Percentiles rank a stretch among this genome's conserved stretches.
phyloP scores from a whole-genome alignment of 768 basidiomycete genomes.

The Kwoniella shandongensis region DNA sequence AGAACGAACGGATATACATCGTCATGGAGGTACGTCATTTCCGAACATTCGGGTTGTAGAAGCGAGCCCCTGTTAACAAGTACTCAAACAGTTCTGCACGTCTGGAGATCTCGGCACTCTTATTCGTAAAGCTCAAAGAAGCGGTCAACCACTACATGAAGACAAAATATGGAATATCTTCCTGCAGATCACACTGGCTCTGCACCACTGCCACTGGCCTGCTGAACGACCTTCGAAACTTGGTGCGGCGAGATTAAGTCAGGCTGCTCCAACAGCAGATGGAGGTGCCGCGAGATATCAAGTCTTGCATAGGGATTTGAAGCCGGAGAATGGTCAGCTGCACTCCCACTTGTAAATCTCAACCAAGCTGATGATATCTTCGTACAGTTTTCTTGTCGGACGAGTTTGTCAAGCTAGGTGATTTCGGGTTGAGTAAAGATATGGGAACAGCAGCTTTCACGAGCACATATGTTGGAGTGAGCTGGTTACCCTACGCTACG shows the following conservation, averaged over 20 bases:
- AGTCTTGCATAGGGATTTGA: conserved; percentile 90
- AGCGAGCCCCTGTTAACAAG: no score
- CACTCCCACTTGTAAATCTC: no score
- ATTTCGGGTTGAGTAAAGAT: conserved; percentile 94
- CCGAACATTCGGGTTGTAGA: no score
- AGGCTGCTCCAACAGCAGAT: conserved; percentile 28
- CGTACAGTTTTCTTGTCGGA: conserved; percentile 77
- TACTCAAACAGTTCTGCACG: conserved; percentile 74
- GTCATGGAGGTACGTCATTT: conserved; percentile 73
- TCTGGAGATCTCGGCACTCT: conserved; percentile 88
- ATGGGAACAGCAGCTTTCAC: conserved; percentile 85
- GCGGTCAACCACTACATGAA: conserved; percentile 73
- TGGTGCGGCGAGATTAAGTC: conserved; percentile 21
- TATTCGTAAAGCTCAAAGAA: conserved; percentile 62
- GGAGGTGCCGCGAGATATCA: conserved; percentile 45
- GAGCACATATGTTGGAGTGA: conserved; percentile 92
- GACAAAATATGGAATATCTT: conserved; percentile 96
- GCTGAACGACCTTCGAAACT: conserved; percentile 49
- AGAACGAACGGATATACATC: conserved; percentile 88
- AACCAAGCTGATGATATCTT: conserved; percentile 6
- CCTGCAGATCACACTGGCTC: conserved; percentile 82
- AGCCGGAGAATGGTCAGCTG: conserved; percentile 83
- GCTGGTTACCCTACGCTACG: conserved; percentile 45
- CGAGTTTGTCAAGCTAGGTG: conserved; percentile 89
- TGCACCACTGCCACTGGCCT: conserved; percentile 91